Evolutionary conservation across 306 rosid genomes (phyloP).

Genomic region (Alnus glutinosa): DNA sequence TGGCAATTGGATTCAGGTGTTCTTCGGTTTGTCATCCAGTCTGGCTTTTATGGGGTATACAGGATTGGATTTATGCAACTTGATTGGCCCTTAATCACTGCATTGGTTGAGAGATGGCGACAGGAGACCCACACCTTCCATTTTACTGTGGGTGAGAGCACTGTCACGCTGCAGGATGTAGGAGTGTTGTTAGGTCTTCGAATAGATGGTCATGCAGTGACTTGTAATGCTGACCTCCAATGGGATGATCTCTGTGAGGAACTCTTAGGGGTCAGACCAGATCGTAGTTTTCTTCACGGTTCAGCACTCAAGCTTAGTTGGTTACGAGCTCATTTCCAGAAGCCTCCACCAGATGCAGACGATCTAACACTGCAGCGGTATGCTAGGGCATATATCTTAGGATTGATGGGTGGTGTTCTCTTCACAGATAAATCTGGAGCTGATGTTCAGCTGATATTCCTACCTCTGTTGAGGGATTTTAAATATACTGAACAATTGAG

Average conservation of each 20-base stretch:
- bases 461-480: constrained; percentile 30
- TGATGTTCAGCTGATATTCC: constrained; percentile 30
- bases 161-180: constrained; percentile 32
- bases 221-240: constrained; percentile 24
- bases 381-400: constrained; percentile 30
- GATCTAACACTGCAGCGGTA: constrained; percentile 15
- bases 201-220: constrained; percentile 26
- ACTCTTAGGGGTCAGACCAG: constrained; percentile 25
- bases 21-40: constrained; percentile 23
- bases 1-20: constrained; percentile 28
- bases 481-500: constrained; percentile 1
- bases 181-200: constrained; percentile 24
- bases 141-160: constrained; percentile 30
- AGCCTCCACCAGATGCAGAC: constrained; percentile 23
- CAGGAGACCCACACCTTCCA: constrained; percentile 36
- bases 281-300: constrained; percentile 22
- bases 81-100: constrained; percentile 34
- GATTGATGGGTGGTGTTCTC: constrained; percentile 27
- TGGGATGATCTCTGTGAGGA: constrained; percentile 33
- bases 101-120: constrained; percentile 35
- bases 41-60: constrained; percentile 24
- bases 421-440: constrained; percentile 33
- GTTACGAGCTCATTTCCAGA: constrained; percentile 21
- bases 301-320: constrained; percentile 35
- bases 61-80: constrained; percentile 25